Evolutionary conservation across 371 early-diverging fungal species (phyloP).

Genomic region (Mucor plumbeus): DNA sequence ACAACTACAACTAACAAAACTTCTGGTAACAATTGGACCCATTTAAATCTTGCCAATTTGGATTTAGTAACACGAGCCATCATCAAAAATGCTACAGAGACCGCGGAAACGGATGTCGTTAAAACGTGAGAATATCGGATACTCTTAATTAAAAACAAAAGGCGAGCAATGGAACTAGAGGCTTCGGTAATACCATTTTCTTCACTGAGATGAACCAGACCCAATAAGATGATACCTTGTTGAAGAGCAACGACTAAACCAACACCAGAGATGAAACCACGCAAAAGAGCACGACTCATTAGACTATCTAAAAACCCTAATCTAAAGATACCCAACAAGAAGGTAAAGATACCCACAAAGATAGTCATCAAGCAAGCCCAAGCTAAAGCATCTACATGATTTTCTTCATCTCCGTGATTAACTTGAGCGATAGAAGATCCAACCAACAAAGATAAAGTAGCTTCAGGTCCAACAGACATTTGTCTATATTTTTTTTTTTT

Average conservation of each 20-base stretch:
- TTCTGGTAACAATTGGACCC: slow-evolving; percentile 84
- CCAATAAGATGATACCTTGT: slow-evolving; percentile 80
- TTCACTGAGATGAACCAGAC: slow-evolving; percentile 58
- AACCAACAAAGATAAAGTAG: slow-evolving; percentile 87
- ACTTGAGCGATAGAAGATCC: slow-evolving; percentile 93
- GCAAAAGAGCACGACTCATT: slow-evolving; percentile 85
- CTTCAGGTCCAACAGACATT: slow-evolving; percentile 93
- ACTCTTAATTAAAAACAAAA: slow-evolving; percentile 64
- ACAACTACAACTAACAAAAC: slow-evolving; percentile 81
- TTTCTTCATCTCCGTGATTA: slow-evolving; percentile 64
- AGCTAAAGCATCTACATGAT: slow-evolving; percentile 49
- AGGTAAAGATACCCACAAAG: slow-evolving; percentile 88
- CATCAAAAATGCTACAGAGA: slow-evolving; percentile 71
- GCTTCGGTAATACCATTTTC: slow-evolving; percentile 63
- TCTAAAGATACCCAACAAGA: slow-evolving; percentile 88
- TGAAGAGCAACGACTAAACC: slow-evolving; percentile 89
- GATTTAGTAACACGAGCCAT: slow-evolving; percentile 63
- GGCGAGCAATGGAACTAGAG: slow-evolving; percentile 75
- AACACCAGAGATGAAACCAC: slow-evolving; percentile 93
- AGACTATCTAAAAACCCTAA: slow-evolving; percentile 95
- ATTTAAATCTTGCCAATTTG: slow-evolving; percentile 42
- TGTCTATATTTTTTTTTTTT: slow-evolving; percentile 52
- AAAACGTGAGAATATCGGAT: slow-evolving; percentile 62
- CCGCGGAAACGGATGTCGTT: slow-evolving; percentile 71
- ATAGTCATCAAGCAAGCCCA: slow-evolving; percentile 78